These are phyloP conservation scores for Dicorynia guianensis DNA, from an alignment of 306 rosid species.

Conservation along the genomic window DNA sequence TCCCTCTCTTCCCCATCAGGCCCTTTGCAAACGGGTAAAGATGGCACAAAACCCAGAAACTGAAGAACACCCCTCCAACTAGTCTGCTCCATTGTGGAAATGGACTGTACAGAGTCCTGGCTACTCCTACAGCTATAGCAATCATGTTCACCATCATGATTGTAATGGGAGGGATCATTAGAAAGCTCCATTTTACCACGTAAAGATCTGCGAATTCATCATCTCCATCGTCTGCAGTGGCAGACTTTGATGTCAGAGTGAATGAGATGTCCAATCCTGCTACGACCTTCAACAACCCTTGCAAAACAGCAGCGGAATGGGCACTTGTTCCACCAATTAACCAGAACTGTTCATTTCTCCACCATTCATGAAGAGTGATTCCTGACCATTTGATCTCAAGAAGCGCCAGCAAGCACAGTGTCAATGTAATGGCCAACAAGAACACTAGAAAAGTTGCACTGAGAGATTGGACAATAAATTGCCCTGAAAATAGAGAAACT, in stretches of 20 bases:
- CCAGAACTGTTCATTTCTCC: slow-evolving; percentile 95
- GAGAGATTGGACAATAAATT: slow-evolving; percentile 77
- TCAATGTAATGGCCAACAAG: slow-evolving; percentile 75
- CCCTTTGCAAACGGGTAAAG: slow-evolving; percentile 88
- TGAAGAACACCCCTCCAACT: slow-evolving; percentile 86
- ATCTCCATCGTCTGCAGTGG: slow-evolving; percentile 78
- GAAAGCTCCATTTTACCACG: slow-evolving; percentile 82
- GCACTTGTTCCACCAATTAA: slow-evolving; percentile 90
- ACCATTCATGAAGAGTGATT: slow-evolving; percentile 84
- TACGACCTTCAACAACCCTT: slow-evolving; percentile 80
- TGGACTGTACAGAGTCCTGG: slow-evolving; percentile 76
- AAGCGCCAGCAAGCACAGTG: slow-evolving; percentile 76
- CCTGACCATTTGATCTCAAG: slow-evolving; percentile 91
- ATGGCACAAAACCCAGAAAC: slow-evolving; percentile 88
- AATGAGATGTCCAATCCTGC: slow-evolving; percentile 91
- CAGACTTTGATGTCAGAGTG: slow-evolving; percentile 80
- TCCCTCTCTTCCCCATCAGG: slow-evolving; percentile 80
- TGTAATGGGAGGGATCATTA: slow-evolving; percentile 87
- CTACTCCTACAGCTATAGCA: slow-evolving; percentile 80
- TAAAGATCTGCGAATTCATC: slow-evolving; percentile 85
- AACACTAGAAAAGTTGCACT: slow-evolving; percentile 67
- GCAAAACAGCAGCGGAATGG: slow-evolving; percentile 84
- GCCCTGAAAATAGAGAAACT: slow-evolving; percentile 76
- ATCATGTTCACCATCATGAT: slow-evolving; percentile 85
- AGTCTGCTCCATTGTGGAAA: slow-evolving; percentile 89